Evolutionary conservation across 2,329 filamentous ascomycete genomes (phyloP).

Genomic region (Colletotrichum spinosum): DNA sequence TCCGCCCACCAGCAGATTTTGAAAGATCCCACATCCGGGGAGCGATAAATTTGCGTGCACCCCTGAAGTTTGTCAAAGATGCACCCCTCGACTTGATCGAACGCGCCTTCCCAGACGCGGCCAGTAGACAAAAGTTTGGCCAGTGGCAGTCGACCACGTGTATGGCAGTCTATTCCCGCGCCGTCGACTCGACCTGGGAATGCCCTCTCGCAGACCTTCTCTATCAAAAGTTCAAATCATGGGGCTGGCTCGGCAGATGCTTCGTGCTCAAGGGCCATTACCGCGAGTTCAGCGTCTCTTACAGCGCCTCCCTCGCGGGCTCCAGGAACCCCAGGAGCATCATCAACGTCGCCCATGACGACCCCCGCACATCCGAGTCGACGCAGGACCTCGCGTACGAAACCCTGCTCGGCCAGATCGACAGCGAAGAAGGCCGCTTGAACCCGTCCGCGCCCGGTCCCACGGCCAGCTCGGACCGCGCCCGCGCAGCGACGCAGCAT

Average conservation of each 20-base stretch:
- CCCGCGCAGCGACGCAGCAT: constrained; percentile 54
- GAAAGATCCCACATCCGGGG: constrained; percentile 63
- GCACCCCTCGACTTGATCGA: constrained; percentile 64
- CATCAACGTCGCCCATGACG: constrained; percentile 37
- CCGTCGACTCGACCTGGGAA: constrained; percentile 62
- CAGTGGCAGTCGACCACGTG: constrained; percentile 60
- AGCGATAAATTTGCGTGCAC: constrained; percentile 64
- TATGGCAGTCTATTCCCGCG: constrained; percentile 65
- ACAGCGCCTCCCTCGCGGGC: constrained; percentile 61
- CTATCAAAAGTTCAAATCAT: constrained; percentile 56
- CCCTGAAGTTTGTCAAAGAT: constrained; percentile 59
- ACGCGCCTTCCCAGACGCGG: constrained; percentile 60
- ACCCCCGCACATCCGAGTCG: neutral
- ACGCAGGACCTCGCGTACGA: constrained; percentile 27
- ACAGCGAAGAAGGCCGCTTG: constrained; percentile 26
- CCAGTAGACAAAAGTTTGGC: constrained; percentile 58
- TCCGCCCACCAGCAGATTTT: constrained; percentile 60
- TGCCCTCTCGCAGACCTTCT: constrained; percentile 61
- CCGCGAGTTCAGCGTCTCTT: constrained; percentile 65
- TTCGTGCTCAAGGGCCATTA: constrained; percentile 69
- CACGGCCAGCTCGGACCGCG: constrained; percentile 47
- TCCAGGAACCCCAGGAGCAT: constrained; percentile 55
- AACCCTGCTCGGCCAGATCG: constrained; percentile 26
- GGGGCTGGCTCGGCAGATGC: constrained; percentile 62
- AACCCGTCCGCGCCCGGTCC: constrained; percentile 16